Base-by-base conservation (phyloP, 2,329 filamentous ascomycete genomes). In the Venturia nashicola region DNA sequence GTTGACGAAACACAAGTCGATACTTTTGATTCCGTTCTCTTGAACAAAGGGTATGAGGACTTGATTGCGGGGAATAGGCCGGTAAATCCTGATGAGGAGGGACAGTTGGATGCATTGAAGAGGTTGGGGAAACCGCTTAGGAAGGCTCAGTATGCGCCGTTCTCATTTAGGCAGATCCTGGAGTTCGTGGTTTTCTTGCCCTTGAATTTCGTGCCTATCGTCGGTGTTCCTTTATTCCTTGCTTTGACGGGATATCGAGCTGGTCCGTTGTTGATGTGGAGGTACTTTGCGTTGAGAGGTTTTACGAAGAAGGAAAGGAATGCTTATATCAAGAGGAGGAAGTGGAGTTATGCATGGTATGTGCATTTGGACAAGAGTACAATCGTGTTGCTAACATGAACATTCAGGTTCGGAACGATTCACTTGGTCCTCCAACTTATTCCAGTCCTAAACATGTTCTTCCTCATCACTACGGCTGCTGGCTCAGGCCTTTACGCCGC, bases 371-470 rank as follows among this genome's bases (percentile, higher is more conserved):
- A 9, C 18, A 20, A 20, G 32, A 34, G 54, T 32, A 46, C 36
- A 18, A 43, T 62, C n/a, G 44, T 65, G 4, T 46, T 20, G 36
- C 34, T 59, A 63, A 54, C 54, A 20, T 40, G 5, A 46, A 20
- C 11, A 39, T 63, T 7, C 65, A 84, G 82, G 71, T 97, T 97
- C 71, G 94, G 94, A 18, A 90, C 89, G 0, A 81, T 94, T 4
- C 90, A 91, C 61, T 84, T 97, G 77, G 74, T 91, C 7, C 76
- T 97, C 36, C 90, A 97, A 76, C 82, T 97, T n/a, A 81, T 97
- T 9, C 94, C 94, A 0, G 82, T 93, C 14, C 76, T 97, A 60
- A 95, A 89, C n/a, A 95, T 99, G 81, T 86, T 97, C 72, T 97
- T 97, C 73, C 80, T 97, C 46, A 77, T 99, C 68, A 97, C 93